These are phyloP conservation scores for Fusarium coffeatum DNA, from an alignment of 2,329 filamentous ascomycete genomes.

Conservation along the genomic window DNA sequence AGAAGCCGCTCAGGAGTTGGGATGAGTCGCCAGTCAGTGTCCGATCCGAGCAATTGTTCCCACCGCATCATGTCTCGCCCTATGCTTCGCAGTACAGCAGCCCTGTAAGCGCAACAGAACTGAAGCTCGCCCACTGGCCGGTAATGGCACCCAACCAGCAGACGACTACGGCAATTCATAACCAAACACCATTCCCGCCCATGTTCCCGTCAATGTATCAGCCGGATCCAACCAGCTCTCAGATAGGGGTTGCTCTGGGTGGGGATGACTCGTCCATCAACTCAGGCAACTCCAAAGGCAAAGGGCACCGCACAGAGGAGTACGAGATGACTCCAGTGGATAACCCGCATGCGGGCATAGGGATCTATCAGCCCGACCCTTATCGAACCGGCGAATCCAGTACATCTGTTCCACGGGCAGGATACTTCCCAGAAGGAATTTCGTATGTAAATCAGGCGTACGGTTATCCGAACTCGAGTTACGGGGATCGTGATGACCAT, in stretches of 20 bases:
- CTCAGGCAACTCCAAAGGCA: slow-evolving; percentile 1
- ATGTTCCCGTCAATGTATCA: slow-evolving; percentile 12
- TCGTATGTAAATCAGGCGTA: not conserved
- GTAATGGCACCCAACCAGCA: not conserved
- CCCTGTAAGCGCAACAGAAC: slow-evolving; percentile 7
- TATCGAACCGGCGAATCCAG: slow-evolving; percentile 7
- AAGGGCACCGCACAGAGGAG: not conserved
- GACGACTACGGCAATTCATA: not conserved
- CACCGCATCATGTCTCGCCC: not conserved
- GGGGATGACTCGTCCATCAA: slow-evolving; percentile 8
- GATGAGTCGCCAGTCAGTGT: not conserved
- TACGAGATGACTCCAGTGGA: slow-evolving; percentile 12
- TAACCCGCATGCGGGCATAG: not conserved
- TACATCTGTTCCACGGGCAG: not conserved
- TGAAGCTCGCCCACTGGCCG: slow-evolving; percentile 3
- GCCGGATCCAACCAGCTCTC: not conserved
- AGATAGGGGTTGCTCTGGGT: slow-evolving; percentile 6
- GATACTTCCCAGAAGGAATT: not conserved
- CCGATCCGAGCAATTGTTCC: slow-evolving; percentile 2
- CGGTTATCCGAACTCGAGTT: not conserved
- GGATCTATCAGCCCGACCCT: not conserved
- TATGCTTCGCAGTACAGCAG: slow-evolving; percentile 5
- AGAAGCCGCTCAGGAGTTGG: not conserved
- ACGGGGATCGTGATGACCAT: slow-evolving; percentile 15
- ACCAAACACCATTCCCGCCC: not conserved